Percentiles rank a stretch among this genome's conserved stretches.
phyloP scores from a whole-genome alignment of 2,329 filamentous ascomycete species.

The Epichloe aotearoae region DNA sequence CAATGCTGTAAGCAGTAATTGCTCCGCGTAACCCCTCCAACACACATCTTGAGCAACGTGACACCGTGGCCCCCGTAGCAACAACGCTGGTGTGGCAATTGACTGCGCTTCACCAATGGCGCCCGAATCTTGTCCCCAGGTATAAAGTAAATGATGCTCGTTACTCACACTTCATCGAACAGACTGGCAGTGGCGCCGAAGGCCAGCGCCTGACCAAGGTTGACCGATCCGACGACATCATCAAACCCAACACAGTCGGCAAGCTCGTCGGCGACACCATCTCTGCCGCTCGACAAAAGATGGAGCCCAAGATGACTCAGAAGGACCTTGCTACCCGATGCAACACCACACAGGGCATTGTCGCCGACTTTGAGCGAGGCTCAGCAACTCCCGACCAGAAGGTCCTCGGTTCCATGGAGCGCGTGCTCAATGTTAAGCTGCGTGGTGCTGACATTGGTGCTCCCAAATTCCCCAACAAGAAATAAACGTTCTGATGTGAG shows the following conservation, averaged over 20 bases:
- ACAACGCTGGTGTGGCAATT: background rate
- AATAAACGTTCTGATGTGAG: slow-evolving; percentile 12
- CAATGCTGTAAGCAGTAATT: slow-evolving; percentile 40
- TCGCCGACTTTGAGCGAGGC: slow-evolving; percentile 79
- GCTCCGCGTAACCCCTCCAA: background rate
- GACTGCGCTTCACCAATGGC: background rate
- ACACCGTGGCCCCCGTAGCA: background rate
- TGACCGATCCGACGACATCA: slow-evolving; percentile 91
- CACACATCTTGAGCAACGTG: background rate
- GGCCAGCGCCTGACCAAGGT: slow-evolving; percentile 96
- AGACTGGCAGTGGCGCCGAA: slow-evolving; percentile 35
- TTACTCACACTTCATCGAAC: slow-evolving; percentile 8
- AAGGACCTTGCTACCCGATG: slow-evolving; percentile 76
- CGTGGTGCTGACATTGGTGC: slow-evolving; percentile 74
- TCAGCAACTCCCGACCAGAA: slow-evolving; percentile 71
- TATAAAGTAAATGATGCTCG: no score
- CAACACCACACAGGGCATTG: slow-evolving; percentile 69
- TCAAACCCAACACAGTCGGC: slow-evolving; percentile 90
- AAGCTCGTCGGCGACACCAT: slow-evolving; percentile 72
- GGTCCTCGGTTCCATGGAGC: slow-evolving; percentile 64
- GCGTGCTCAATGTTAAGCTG: slow-evolving; percentile 76
- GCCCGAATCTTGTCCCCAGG: background rate
- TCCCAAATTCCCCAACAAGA: slow-evolving; percentile 70
- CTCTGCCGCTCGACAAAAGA: slow-evolving; percentile 61
- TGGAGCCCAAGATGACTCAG: slow-evolving; percentile 93